Conservation (phyloP, 2,329 filamentous ascomycete species). For the Raffaelea arxii region DNA sequence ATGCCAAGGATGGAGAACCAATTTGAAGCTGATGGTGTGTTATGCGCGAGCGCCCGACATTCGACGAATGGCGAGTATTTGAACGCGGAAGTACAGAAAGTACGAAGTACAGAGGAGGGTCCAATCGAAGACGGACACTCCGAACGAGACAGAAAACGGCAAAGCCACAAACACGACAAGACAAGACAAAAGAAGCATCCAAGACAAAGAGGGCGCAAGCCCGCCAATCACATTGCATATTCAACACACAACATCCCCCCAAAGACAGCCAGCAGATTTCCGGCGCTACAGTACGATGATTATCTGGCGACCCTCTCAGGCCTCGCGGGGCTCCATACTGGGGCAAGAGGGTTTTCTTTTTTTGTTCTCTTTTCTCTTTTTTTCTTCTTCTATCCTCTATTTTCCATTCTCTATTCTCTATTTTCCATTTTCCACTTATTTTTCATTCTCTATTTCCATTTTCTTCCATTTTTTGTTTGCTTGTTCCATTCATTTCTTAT, state of each 20-base stretch:
- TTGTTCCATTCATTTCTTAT: too few relatives aligned
- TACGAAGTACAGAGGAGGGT: not conserved
- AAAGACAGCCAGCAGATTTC: not conserved
- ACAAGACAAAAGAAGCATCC: too few relatives aligned
- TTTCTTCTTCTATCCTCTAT: not conserved
- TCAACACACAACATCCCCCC: not conserved
- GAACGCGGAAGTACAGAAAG: not conserved
- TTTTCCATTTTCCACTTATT: not conserved
- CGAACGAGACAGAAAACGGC: not conserved
- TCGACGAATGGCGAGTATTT: constrained; percentile 39
- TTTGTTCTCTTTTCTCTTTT: not conserved
- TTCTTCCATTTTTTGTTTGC: constrained; percentile 1
- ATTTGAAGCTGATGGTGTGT: constrained; percentile 82
- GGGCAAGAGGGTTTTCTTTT: constrained; percentile 3
- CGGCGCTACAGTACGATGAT: constrained; percentile 6
- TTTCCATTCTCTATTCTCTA: not conserved
- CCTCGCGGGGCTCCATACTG: constrained; percentile 5
- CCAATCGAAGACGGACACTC: not conserved
- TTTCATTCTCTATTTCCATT: not conserved
- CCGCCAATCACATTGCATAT: not conserved
- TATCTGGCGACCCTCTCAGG: constrained; percentile 5
- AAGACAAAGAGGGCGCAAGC: constrained; percentile 11
- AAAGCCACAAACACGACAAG: not conserved
- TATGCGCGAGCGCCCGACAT: constrained; percentile 71
- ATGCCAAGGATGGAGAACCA: constrained; percentile 78